These are phyloP conservation scores for Coniochaeta pulveracea DNA, from an alignment of 2,329 filamentous ascomycete genomes.

Conservation along the genomic window DNA sequence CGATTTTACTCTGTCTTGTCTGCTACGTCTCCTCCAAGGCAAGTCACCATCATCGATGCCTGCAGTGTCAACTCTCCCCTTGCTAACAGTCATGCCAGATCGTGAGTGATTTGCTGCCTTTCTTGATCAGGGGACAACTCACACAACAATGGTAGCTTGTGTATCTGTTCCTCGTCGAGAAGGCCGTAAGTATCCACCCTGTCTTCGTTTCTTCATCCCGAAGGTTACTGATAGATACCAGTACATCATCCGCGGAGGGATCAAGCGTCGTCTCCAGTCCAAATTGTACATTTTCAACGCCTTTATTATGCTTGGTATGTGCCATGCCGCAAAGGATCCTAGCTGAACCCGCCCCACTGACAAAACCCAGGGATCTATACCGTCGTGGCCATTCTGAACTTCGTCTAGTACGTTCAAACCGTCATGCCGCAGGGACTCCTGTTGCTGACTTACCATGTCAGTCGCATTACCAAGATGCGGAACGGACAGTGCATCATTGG, in stretches of 20 bases:
- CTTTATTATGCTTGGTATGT: constrained; percentile 39
- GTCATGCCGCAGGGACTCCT: not conserved
- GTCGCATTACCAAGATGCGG: constrained; percentile 44
- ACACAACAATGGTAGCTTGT: constrained; percentile 37
- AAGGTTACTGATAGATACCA: constrained; percentile 13
- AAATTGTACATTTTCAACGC: constrained; percentile 51
- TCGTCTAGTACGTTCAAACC: constrained; percentile 41
- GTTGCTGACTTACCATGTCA: constrained; percentile 12
- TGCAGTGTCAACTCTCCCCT: no score
- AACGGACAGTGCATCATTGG: constrained; percentile 49
- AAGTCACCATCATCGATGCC: no score
- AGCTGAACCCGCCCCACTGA: no score
- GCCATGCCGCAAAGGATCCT: no score
- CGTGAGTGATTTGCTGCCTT: not conserved
- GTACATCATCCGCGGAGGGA: constrained; percentile 45
- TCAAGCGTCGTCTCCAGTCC: constrained; percentile 40
- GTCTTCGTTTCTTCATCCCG: not conserved
- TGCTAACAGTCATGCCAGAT: no score
- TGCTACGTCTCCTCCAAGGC: constrained; percentile 56
- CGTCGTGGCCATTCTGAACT: constrained; percentile 43
- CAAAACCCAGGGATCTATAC: constrained; percentile 24
- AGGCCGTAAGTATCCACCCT: constrained; percentile 32
- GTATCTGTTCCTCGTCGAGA: constrained; percentile 56
- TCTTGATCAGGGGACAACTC: not conserved
- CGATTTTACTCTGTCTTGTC: constrained; percentile 47